Conservation (phyloP, 495 filamentous ascomycete genomes). For the Physcia stellaris region DNA sequence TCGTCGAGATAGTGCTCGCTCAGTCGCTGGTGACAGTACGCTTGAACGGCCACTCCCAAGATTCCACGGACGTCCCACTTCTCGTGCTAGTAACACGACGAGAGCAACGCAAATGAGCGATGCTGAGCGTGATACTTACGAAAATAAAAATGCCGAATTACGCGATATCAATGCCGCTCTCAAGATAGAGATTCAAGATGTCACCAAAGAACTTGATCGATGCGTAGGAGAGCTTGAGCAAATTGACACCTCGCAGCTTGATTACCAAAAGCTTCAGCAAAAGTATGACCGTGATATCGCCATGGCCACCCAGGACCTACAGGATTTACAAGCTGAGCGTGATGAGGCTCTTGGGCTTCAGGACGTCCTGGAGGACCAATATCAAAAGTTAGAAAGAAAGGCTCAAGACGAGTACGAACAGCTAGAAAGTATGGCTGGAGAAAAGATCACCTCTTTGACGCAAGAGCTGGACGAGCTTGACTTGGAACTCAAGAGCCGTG, state of each 20-base stretch:
- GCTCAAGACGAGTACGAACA: conserved; percentile 66
- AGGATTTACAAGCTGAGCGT: conserved; percentile 70
- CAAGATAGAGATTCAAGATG: conserved; percentile 70
- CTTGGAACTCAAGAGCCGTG: conserved; percentile 57
- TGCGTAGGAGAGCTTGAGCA: conserved; percentile 52
- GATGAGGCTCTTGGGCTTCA: conserved; percentile 71
- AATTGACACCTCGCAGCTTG: conserved; percentile 40
- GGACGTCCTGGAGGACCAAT: conserved; percentile 66
- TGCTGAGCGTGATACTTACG: conserved; percentile 70
- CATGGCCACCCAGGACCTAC: conserved; percentile 61
- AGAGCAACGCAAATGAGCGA: conserved; percentile 59
- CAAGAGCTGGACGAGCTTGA: conserved; percentile 59
- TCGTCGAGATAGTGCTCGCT: conserved; percentile 48
- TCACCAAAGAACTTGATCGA: conserved; percentile 61
- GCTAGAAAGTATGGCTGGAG: conserved; percentile 48
- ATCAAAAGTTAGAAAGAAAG: conserved; percentile 63
- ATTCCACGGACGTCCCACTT: conserved; percentile 57
- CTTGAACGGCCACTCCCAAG: conserved; percentile 87
- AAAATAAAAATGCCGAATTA: conserved; percentile 66
- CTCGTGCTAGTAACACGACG: conserved; percentile 58
- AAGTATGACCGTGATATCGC: conserved; percentile 67
- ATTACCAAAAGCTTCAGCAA: conserved; percentile 42
- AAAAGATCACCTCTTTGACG: conserved; percentile 66
- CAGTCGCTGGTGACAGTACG: conserved; percentile 74
- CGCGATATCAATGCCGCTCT: conserved; percentile 76